phyloP scores from a whole-genome alignment of 352 stramenopile species.

The Globisporangium solare region DNA sequence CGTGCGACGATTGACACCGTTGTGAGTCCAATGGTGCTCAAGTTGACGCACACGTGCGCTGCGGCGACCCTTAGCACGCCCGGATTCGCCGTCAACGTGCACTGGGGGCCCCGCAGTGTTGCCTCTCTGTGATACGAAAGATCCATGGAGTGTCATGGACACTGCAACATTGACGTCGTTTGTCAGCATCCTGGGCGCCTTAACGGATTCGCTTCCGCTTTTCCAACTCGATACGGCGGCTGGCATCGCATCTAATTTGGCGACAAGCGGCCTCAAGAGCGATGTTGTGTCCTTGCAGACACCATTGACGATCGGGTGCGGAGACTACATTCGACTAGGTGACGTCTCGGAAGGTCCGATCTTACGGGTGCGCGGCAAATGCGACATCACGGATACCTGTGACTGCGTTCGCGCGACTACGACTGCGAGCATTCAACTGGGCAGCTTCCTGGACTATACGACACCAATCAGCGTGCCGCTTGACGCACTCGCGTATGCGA shows the following conservation, averaged over 20 bases:
- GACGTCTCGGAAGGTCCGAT: conserved; percentile 30
- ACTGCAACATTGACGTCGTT: conserved; percentile 21
- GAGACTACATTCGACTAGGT: conserved; percentile 64
- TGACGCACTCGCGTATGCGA: conserved; percentile 35
- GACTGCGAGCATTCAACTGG: conserved; percentile 34
- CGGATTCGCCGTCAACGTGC: conserved; percentile 33
- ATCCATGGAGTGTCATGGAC: conserved; percentile 52
- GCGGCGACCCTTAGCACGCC: conserved; percentile 16
- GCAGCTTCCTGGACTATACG: conserved; percentile 33
- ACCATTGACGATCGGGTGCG: conserved; percentile 43
- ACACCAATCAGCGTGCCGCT: conserved; percentile 38
- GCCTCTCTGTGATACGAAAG: conserved; percentile 39
- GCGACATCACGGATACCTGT: conserved; percentile 29
- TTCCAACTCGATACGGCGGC: conserved; percentile 54
- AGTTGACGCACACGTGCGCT: conserved; percentile 29
- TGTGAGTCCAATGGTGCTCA: conserved; percentile 18
- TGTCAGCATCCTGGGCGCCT: conserved; percentile 20
- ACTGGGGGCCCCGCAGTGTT: conserved; percentile 67
- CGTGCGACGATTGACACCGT: conserved; percentile 18
- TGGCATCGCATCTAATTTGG: conserved; percentile 36
- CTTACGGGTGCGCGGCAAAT: conserved; percentile 70
- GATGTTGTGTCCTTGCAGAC: conserved; percentile 31
- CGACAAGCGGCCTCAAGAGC: conserved; percentile 16
- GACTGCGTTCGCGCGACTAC: conserved; percentile 29
- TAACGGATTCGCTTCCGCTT: conserved; percentile 44